Evolutionary conservation across 768 basidiomycete genomes (phyloP), one percentile per base, ranked within the genome.

Genomic region (Leccinum barrowsii): DNA sequence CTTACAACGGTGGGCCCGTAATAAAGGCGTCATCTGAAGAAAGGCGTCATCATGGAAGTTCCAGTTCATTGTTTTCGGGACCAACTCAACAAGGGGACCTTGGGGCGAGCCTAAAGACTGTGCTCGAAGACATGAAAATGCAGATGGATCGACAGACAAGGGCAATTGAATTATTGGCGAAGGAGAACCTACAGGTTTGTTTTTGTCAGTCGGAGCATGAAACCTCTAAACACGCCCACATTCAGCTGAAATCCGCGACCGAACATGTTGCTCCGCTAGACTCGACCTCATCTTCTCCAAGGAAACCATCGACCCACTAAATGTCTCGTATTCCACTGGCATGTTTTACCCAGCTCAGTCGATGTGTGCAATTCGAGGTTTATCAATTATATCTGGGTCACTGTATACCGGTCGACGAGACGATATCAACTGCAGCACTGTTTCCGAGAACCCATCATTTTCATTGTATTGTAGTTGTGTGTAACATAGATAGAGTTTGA

Each of bases 101-200:
- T 22, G 68, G 66, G 51, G 59, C 57, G 52, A 71, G 63, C 30
- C 54, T 75, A 24, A 72, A 69, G 55, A 64, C 73, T 24, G 71
- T 77, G 60, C 73, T 83, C 30, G 73, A 68, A 54, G 73, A 76
- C 58, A 77, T 83, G 78, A 80, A 78, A 66, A 62, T 67, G 60
- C 77, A 81, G 65, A 78, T 83, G 62, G 77, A 82, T 52, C 71
- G 77, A 65, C 82, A 83, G 66, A 75, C 76, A 7, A 67, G 72
- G 50, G 75, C 76, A 17, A 73, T 83, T 8, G 73, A 79, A 50
- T 57, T 66, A 54, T 61, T 83, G 30, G 67, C 72, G 13, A 77
- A 77, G 61, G 82, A 84, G 62, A 83, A 83, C 59, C 70, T 71
- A 48, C 76, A 78, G 75, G 82, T 80, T 61, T 35, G 58, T 67